Percentiles rank a stretch among this genome's conserved stretches.
Conservation (phyloP, 1,139 yeast genomes). For the Chernovozyma sophiae-reginae region DNA sequence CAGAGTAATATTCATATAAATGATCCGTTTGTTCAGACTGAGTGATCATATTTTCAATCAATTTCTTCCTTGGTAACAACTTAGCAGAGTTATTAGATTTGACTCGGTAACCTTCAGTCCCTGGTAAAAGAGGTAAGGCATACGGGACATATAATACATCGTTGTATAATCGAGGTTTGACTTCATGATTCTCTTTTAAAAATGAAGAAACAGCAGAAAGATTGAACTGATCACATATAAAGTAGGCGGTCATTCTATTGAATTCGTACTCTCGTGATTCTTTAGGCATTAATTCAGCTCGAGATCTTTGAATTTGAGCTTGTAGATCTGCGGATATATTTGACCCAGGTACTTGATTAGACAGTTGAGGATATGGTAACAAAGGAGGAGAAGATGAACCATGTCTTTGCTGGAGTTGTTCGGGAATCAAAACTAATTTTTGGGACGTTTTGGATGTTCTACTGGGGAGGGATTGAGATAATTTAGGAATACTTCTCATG, state of each 20-base stretch:
- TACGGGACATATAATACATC: constrained; percentile 91
- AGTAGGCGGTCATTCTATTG: constrained; percentile 86
- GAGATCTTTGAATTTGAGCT: constrained; percentile 44
- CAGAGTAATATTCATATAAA: constrained; percentile 86
- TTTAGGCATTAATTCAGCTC: constrained; percentile 68
- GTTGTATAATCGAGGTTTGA: constrained; percentile 81
- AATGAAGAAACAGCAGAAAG: constrained; percentile 61
- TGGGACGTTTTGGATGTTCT: constrained; percentile 85
- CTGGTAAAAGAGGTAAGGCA: constrained; percentile 81
- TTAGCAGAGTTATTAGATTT: constrained; percentile 73
- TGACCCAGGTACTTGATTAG: constrained; percentile 3
- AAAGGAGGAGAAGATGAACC: constrained; percentile 15
- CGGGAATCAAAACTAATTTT: constrained; percentile 82
- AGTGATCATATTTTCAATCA: constrained; percentile 74
- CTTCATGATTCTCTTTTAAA: constrained; percentile 66
- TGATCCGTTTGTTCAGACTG: constrained; percentile 84
- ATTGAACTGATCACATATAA: constrained; percentile 78
- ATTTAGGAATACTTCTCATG: constrained; percentile 48
- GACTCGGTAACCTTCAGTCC: constrained; percentile 78
- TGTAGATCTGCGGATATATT: constrained; percentile 20
- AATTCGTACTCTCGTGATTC: constrained; percentile 65
- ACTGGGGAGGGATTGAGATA: constrained; percentile 70
- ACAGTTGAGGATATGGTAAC: constrained; percentile 6
- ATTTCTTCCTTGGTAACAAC: constrained; percentile 55
- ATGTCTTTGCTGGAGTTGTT: constrained; percentile 32